phyloP scores from a whole-genome alignment of 75 land plant genomes.

The Pinus tabuliformis region DNA sequence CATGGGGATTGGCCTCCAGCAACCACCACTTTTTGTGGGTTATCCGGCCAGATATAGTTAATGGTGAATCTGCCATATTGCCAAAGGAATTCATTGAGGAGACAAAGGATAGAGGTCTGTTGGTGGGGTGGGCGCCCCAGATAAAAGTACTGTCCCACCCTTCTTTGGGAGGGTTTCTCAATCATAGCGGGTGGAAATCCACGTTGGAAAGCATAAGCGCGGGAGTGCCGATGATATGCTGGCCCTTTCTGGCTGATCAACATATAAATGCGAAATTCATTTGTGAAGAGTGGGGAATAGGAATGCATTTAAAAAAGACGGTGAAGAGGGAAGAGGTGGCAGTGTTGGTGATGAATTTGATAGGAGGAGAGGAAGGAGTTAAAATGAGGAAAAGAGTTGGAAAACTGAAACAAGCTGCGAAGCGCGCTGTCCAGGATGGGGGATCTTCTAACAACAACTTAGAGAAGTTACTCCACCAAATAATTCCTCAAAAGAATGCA shows the following conservation, averaged over 20 bases:
- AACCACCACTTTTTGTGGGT: constrained; percentile 44
- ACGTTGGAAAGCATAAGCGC: constrained; percentile 44
- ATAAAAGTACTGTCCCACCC: constrained; percentile 52
- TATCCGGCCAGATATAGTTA: neutral
- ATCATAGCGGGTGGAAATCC: constrained; percentile 92
- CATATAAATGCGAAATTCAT: constrained; percentile 9
- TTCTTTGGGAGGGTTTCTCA: constrained; percentile 56
- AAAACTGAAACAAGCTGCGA: constrained; percentile 27
- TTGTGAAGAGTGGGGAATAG: constrained; percentile 35
- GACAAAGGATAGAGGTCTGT: constrained; percentile 27
- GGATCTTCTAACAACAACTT: constrained; percentile 41
- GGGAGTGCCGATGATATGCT: constrained; percentile 62
- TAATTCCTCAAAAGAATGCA: neutral
- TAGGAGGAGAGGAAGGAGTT: constrained; percentile 34
- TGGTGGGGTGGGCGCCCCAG: constrained; percentile 78
- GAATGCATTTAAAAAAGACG: constrained; percentile 6
- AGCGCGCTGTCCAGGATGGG: constrained; percentile 33
- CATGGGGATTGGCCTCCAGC: constrained; percentile 8
- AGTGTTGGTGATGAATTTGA: constrained; percentile 28
- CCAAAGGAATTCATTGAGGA: constrained; percentile 17
- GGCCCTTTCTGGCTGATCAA: constrained; percentile 69
- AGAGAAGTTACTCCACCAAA: neutral
- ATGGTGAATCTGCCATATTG: neutral
- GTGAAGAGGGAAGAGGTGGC: constrained; percentile 19
- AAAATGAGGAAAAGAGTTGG: constrained; percentile 36